Evolutionary conservation across 345 rosid species (phyloP).

Genomic region (Brassica nigra): DNA sequence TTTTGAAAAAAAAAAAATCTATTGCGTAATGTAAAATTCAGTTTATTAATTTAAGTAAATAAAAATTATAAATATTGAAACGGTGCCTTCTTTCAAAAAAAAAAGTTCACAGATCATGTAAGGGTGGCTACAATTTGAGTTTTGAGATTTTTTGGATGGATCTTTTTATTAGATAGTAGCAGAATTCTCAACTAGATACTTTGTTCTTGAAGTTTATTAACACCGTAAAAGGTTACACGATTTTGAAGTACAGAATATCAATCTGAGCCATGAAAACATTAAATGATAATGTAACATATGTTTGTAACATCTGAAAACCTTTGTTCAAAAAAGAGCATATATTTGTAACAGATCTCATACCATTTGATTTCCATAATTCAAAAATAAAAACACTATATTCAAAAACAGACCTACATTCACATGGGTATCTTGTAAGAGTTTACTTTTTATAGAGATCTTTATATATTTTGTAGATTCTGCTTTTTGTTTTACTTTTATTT

Average conservation of each 20-base stretch:
- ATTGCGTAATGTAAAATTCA: neutral
- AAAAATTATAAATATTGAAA: neutral
- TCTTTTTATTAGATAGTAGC: neutral
- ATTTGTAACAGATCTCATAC: neutral
- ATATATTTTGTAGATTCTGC: neutral
- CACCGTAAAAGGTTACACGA: neutral
- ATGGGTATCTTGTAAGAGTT: constrained; percentile 10
- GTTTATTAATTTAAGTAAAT: neutral
- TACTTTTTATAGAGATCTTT: constrained; percentile 12
- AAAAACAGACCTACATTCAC: constrained; percentile 6
- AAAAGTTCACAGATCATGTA: neutral
- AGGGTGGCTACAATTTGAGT: too few relatives aligned
- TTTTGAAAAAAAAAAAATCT: neutral
- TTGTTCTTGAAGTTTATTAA: neutral
- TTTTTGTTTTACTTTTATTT: neutral
- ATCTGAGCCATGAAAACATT: neutral
- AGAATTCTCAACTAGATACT: neutral
- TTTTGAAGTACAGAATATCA: neutral
- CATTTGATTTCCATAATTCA: neutral
- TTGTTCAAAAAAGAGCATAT: neutral
- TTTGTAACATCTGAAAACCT: neutral
- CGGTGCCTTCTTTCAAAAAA: too few relatives aligned
- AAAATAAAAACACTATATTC: neutral
- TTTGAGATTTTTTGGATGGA: neutral
- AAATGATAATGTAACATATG: neutral